phyloP scores from a whole-genome alignment of 257 asterid species.

The Solanum chmielewskii region DNA sequence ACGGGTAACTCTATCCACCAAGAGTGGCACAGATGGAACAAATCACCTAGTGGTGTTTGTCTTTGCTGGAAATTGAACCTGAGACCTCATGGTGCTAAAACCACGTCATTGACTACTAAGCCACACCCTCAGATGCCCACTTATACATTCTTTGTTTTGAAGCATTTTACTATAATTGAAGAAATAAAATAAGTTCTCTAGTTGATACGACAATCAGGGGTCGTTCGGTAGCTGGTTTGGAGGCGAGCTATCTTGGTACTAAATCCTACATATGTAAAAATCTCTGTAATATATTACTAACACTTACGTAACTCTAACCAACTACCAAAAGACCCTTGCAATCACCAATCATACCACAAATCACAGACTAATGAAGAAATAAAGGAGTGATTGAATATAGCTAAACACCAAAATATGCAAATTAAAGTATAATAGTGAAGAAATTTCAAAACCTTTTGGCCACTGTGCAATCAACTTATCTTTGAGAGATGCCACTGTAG shows the following conservation, averaged over 20 bases:
- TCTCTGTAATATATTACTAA: background rate
- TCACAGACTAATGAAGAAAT: background rate
- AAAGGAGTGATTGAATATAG: background rate
- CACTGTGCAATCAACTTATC: conserved; percentile 77
- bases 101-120: background rate
- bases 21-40: background rate
- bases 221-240: no score
- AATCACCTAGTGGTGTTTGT: background rate
- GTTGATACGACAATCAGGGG: background rate
- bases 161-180: no score
- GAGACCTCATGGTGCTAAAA: background rate
- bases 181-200: background rate
- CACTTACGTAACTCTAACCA: background rate
- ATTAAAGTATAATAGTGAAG: background rate
- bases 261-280: background rate
- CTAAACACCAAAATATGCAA: background rate
- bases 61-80: background rate
- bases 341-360: background rate
- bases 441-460: conserved; percentile 67
- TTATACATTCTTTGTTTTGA: background rate
- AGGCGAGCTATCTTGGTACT: background rate
- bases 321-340: background rate
- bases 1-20: background rate
- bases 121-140: background rate
- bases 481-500: conserved; percentile 72